phyloP scores from a whole-genome alignment of 2,329 filamentous ascomycete genomes.

The Colletotrichum navitas region DNA sequence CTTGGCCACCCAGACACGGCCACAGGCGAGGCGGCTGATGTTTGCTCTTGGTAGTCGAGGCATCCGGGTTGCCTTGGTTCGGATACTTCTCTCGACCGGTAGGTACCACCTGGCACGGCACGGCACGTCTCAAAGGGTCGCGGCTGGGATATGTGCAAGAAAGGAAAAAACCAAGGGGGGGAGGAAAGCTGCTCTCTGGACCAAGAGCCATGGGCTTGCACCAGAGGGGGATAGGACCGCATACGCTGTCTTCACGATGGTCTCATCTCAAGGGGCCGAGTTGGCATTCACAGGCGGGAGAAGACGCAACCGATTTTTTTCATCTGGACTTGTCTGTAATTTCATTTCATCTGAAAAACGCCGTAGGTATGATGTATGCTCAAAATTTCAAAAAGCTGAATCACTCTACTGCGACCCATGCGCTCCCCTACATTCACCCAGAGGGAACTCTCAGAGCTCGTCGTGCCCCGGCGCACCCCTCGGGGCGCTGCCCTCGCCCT shows the following conservation, averaged over 20 bases:
- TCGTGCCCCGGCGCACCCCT: constrained; percentile 50
- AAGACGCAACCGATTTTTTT: neutral
- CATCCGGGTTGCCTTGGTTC: neutral
- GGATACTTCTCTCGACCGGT: neutral
- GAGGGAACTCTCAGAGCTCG: constrained; percentile 50
- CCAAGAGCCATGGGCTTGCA: neutral
- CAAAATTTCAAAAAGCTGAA: constrained; percentile 19
- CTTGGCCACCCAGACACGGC: neutral
- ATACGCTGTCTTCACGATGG: neutral
- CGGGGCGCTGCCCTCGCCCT: constrained; percentile 37
- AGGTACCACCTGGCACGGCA: neutral
- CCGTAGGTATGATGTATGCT: constrained; percentile 23
- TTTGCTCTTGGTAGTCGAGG: constrained; percentile 1
- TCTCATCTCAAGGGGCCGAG: neutral
- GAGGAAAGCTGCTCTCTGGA: too few species aligned
- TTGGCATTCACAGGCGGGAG: neutral
- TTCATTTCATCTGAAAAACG: constrained; percentile 14
- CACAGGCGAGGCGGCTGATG: neutral
- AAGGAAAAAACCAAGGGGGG: too few species aligned
- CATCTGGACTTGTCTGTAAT: constrained; percentile 14
- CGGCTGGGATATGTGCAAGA: neutral
- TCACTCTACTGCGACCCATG: neutral
- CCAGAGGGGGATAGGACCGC: neutral
- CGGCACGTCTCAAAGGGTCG: neutral
- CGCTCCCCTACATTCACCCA: neutral